Base-by-base conservation (phyloP, 129 eudicot species). In the Helianthus tuberosus region DNA sequence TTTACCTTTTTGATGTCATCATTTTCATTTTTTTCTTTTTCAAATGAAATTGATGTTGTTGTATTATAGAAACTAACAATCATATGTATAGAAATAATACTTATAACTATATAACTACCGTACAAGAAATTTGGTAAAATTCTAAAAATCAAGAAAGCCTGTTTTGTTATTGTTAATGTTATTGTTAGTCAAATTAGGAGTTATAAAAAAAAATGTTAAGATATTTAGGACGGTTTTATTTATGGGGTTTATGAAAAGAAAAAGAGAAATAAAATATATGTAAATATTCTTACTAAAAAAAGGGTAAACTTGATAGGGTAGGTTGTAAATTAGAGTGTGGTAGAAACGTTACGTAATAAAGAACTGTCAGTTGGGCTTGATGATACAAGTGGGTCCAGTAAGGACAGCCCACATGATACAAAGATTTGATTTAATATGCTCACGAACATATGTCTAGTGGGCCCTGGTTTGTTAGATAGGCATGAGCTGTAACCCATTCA, bases 361-460 rank as follows among this genome's bases (percentile, higher is more conserved):
- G 55, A 15, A 12, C 5, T 50, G 0, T 5, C 55, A 50, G 55
- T 50, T 50, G 55, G 55, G 55, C 55, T 50, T 50, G 15, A 50
- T 50, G 55, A 50, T 15, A 5, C 6, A 50, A 50, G 55, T 50
- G 55, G 55, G 55, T 50, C 55, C 55, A 50, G 55, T 50, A 50
- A 50, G 55, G 55, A 50, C 55, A 50, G 55, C 55, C 55, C 55
- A 50, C 55, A 50, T 50, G 55, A 50, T 50, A 4, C 14, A 50
- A 5, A 3, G 1, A 50, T 12, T 49, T 49, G 54, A 13, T 49
- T 49, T 49, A 49, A 11, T 49, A 49, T 49, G 54, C 54, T 49
- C 5, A 49, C 16, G 16, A 49, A 49, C 54, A 49, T 50, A 50
- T 50, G 55, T 50, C 7, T 20, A 15, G 55, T 50, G 55, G 55